Evolutionary conservation across 768 basidiomycete species (phyloP).

Genomic region (Symmetrospora coprosmae): DNA sequence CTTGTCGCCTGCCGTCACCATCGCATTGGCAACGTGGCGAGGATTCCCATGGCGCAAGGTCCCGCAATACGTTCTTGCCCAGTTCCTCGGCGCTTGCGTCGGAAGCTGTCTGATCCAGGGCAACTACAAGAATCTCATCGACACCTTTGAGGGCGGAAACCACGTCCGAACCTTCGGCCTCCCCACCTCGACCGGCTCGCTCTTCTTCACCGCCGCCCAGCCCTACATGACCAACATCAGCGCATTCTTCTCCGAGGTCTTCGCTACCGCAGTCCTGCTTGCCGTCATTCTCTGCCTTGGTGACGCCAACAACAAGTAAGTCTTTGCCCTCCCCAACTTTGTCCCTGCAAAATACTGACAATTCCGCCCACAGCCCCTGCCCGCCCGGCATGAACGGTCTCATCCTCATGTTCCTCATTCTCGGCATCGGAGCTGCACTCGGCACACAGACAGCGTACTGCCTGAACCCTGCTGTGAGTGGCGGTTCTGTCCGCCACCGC

Average conservation of each 20-base stretch:
- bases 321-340: no score
- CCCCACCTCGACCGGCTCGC: neutral
- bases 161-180: conserved; percentile 5
- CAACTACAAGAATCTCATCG: conserved; percentile 3
- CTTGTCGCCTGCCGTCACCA: conserved; percentile 16
- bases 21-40: conserved; percentile 1
- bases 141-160: conserved; percentile 8
- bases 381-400: conserved; percentile 19
- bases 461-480: no score
- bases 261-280: conserved; percentile 15
- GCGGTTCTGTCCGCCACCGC: no score
- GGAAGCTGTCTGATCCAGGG: conserved; percentile 11
- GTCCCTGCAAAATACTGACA: no score
- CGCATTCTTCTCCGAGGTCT: conserved; percentile 20
- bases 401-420: conserved; percentile 14
- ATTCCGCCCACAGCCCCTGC: no score
- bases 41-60: conserved; percentile 22
- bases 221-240: conserved; percentile 9
- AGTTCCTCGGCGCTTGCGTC: conserved; percentile 14
- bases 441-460: conserved; percentile 21
- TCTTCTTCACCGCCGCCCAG: conserved; percentile 4
- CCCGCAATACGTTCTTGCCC: conserved; percentile 2
- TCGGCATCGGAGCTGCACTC: conserved; percentile 21
- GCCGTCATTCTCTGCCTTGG: conserved; percentile 15
- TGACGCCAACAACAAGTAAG: conserved; percentile 23